These are phyloP conservation scores for Metschnikowia corniflorae DNA, from an alignment of 805 yeast genomes.

Conservation along the genomic window DNA sequence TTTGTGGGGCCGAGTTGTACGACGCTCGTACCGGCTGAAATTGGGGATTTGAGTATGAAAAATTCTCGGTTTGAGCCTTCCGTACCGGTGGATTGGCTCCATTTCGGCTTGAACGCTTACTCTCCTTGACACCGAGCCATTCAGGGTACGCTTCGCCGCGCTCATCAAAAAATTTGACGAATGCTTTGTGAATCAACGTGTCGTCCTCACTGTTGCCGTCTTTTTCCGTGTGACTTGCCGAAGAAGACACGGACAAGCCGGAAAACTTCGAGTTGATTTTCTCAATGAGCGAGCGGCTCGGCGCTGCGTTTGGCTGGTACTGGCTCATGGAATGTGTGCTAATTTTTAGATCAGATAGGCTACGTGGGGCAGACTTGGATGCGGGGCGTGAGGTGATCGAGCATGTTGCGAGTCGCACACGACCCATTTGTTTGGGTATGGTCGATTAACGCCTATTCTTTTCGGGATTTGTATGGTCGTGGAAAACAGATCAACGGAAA, in stretches of 20 bases:
- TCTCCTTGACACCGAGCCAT: slow-evolving; percentile 36
- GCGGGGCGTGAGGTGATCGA: neutral
- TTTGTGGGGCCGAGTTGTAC: slow-evolving; percentile 16
- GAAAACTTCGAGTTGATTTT: slow-evolving; percentile 38
- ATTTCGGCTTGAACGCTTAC: neutral
- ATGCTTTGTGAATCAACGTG: slow-evolving; percentile 43
- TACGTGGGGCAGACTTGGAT: neutral
- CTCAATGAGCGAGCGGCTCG: slow-evolving; percentile 30
- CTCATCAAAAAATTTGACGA: slow-evolving; percentile 35
- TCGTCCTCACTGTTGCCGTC: slow-evolving; percentile 39
- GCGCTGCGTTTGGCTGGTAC: slow-evolving; percentile 21
- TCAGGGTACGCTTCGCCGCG: slow-evolving; percentile 37
- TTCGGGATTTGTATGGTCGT: too few relatives aligned
- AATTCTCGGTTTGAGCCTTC: neutral
- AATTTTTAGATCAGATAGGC: too few relatives aligned
- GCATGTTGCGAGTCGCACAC: too few relatives aligned
- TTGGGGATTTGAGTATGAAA: slow-evolving; percentile 13
- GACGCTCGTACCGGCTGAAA: slow-evolving; percentile 28
- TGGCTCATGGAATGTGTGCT: slow-evolving; percentile 17
- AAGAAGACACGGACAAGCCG: slow-evolving; percentile 29
- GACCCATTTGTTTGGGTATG: too few relatives aligned
- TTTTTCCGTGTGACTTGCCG: slow-evolving; percentile 25
- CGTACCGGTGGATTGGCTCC: neutral
- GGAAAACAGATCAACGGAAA: too few relatives aligned
- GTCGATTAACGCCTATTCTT: too few relatives aligned